Conservation (phyloP, 1,284 basidiomycete genomes). For the Xanthoconium separans region DNA sequence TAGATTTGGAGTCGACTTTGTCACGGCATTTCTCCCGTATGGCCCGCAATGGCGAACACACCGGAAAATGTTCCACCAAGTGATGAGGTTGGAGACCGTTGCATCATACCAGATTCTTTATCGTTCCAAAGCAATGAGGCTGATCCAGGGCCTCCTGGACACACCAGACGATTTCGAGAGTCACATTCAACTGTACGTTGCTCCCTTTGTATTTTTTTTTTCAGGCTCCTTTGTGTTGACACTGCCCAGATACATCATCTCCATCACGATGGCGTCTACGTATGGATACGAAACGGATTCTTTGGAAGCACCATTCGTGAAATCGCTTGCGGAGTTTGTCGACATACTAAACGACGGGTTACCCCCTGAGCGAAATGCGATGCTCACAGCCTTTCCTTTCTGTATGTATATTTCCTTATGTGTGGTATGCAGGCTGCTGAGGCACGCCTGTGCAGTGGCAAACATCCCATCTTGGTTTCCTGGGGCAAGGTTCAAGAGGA, state of each 20-base stretch:
- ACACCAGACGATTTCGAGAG: conserved; percentile 22
- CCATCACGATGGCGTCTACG: conserved; percentile 31
- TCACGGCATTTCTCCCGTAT: conserved; percentile 33
- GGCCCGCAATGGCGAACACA: conserved; percentile 31
- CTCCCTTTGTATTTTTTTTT: not conserved
- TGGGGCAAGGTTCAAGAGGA: conserved; percentile 28
- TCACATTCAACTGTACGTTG: conserved; percentile 25
- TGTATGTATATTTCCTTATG: conserved; percentile 14
- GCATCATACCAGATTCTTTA: conserved; percentile 22
- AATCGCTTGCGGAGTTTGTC: conserved; percentile 22
- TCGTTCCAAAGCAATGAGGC: conserved; percentile 21
- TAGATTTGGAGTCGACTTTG: conserved; percentile 34
- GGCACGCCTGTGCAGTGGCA: conserved; percentile 15
- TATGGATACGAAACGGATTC: conserved; percentile 31
- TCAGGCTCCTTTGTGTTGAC: not conserved
- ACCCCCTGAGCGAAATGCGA: conserved; percentile 29
- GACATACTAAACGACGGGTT: conserved; percentile 25
- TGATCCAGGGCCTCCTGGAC: conserved; percentile 23
- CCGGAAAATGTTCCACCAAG: conserved; percentile 32
- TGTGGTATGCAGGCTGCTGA: conserved; percentile 1
- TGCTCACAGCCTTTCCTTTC: conserved; percentile 33
- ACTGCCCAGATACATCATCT: conserved; percentile 28
- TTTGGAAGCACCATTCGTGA: conserved; percentile 30
- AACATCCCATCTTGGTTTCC: conserved; percentile 32
- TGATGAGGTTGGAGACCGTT: conserved; percentile 20